These are phyloP conservation scores for Boletus subcaerulescens DNA, from an alignment of 768 basidiomycete genomes.

Conservation along the genomic window DNA sequence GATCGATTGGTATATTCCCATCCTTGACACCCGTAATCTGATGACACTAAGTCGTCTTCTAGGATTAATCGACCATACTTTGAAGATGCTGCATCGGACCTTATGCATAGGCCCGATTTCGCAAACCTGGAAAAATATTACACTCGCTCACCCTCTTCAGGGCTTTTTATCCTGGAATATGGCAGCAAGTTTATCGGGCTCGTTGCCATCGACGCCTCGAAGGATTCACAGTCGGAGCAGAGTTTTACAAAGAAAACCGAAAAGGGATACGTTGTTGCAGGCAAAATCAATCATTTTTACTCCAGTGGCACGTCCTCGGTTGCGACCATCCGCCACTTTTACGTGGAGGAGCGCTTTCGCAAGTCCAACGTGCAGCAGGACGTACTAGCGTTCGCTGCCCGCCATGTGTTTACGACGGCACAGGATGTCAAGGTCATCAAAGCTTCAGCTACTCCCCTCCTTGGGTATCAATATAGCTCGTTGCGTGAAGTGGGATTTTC, in stretches of 20 bases:
- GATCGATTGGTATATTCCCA: slow-evolving; percentile 60
- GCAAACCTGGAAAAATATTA: slow-evolving; percentile 53
- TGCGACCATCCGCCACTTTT: slow-evolving; percentile 75
- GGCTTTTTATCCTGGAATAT: slow-evolving; percentile 68
- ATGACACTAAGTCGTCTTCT: not conserved
- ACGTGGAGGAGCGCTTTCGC: slow-evolving; percentile 64
- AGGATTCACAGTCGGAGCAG: slow-evolving; percentile 35
- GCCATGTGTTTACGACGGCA: slow-evolving; percentile 51
- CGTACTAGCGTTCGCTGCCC: slow-evolving; percentile 56
- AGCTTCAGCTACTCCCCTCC: slow-evolving; percentile 47
- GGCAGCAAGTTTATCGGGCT: slow-evolving; percentile 59
- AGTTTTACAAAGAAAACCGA: slow-evolving; percentile 22
- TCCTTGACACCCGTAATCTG: not conserved
- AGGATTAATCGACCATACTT: slow-evolving; percentile 74
- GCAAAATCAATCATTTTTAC: slow-evolving; percentile 16
- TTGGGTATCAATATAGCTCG: slow-evolving; percentile 45
- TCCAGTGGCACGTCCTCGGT: slow-evolving; percentile 40
- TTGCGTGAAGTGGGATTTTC: slow-evolving; percentile 50
- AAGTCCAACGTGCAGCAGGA: slow-evolving; percentile 58
- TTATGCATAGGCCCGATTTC: slow-evolving; percentile 57
- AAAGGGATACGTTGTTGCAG: slow-evolving; percentile 8
- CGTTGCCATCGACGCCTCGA: slow-evolving; percentile 65
- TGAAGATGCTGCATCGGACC: slow-evolving; percentile 50
- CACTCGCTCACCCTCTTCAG: slow-evolving; percentile 56
- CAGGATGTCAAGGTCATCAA: slow-evolving; percentile 44